Evolutionary conservation across 345 rosid genomes (phyloP), one percentile per base, ranked within the genome.

Genomic region (Moricandia moricandioides): DNA sequence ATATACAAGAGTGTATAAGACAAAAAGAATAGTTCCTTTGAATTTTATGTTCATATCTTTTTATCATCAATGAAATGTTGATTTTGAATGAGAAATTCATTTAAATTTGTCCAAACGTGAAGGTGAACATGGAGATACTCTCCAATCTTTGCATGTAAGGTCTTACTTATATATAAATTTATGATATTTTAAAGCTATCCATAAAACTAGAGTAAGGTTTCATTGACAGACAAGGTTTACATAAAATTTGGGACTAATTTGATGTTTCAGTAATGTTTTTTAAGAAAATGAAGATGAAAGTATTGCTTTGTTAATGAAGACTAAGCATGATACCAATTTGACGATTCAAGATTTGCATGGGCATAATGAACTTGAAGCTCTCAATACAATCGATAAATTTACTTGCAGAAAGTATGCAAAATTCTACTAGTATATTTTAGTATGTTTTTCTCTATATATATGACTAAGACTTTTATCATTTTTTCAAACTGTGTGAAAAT

Each of bases 271-370:
- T 0, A 45, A 45, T 4, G 51, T 13, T 13, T n/a, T 45, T 45
- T 45, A 4, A 12, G n/a, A 40, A 45, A 4, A 45, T 45, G 49
- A 12, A 45, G 51, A 45, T n/a, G 51, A 45, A 13, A 7, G 16
- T 45, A 45, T 45, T 5, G 7, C 17, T 45, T 45, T 45, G 17
- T 45, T 45, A 7, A 45, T 45, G 17, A 37, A 37, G 43, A 45
- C 2, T 45, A 45, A 45, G 24, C 24, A 21, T 21, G 51, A 63
- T 58, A 43, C 63, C 3, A 71, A 70, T 43, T 26, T 70, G 5
- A 65, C 63, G 16, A 24, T 76, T 62, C 70, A 71, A 75, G 80
- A 76, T 63, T 64, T 40, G 24, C 49, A 76, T 69, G 35, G 35
- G 49, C 57, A 40, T 45, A 57, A 63, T 70, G 80, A 9, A 40